Evolutionary conservation across 2,329 filamentous ascomycete genomes (phyloP).

Genomic region (Fonsecaea monophora): DNA sequence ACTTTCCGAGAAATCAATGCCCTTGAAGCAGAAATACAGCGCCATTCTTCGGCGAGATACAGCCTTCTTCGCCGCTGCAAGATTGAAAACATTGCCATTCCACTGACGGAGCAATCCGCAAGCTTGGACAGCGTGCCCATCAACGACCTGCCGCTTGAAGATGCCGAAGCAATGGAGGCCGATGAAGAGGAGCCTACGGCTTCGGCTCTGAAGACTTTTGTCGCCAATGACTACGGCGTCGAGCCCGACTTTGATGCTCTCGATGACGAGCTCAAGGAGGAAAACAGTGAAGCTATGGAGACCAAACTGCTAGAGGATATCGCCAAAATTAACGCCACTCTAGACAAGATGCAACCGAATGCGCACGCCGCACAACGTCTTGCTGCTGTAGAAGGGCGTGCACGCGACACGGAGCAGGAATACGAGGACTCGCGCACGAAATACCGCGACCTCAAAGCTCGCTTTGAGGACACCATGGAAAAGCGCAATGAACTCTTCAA

Average conservation of each 20-base stretch:
- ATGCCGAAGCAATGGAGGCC: slow-evolving; percentile 90
- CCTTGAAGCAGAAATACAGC: slow-evolving; percentile 85
- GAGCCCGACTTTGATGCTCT: slow-evolving; percentile 83
- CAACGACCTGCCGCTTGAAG: slow-evolving; percentile 77
- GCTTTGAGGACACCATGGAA: slow-evolving; percentile 81
- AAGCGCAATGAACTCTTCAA: slow-evolving; percentile 90
- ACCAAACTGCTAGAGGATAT: slow-evolving; percentile 80
- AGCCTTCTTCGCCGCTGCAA: slow-evolving; percentile 85
- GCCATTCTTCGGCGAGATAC: slow-evolving; percentile 83
- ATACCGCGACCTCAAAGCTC: slow-evolving; percentile 77
- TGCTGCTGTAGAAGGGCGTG: slow-evolving; percentile 80
- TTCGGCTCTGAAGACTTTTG: slow-evolving; percentile 61
- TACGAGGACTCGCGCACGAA: slow-evolving; percentile 82
- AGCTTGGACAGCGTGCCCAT: slow-evolving; percentile 82
- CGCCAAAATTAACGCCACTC: slow-evolving; percentile 72
- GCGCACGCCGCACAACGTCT: slow-evolving; percentile 94
- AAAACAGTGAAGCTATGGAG: slow-evolving; percentile 76
- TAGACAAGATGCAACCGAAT: slow-evolving; percentile 95
- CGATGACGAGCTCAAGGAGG: slow-evolving; percentile 80
- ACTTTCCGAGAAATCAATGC: slow-evolving; percentile 75
- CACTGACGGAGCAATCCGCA: slow-evolving; percentile 73
- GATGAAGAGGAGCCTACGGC: slow-evolving; percentile 67
- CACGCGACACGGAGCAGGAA: slow-evolving; percentile 84
- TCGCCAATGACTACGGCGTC: slow-evolving; percentile 82
- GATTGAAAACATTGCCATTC: slow-evolving; percentile 89